Conservation (phyloP, 768 basidiomycete genomes). For the Cyathus striatus region DNA sequence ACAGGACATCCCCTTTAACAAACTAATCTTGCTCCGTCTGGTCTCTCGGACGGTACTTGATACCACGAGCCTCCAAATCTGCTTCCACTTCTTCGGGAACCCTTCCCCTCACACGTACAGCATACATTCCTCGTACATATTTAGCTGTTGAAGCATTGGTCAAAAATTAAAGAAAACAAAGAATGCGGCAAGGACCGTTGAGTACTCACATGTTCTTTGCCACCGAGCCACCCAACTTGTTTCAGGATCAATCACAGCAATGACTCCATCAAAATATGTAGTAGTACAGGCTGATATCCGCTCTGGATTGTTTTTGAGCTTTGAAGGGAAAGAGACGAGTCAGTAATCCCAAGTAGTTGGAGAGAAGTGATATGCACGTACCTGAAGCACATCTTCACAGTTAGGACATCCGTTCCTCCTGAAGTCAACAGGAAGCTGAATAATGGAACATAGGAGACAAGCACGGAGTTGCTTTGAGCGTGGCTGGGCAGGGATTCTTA, state of each 20-base stretch:
- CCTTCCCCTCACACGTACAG: conserved; percentile 81
- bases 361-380: conserved; percentile 23
- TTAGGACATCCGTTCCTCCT: conserved; percentile 88
- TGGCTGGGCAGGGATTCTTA: conserved; percentile 48
- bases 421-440: conserved; percentile 83
- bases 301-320: conserved; percentile 90
- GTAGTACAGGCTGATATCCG: conserved; percentile 85
- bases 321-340: conserved; percentile 1
- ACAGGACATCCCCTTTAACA: not conserved
- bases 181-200: no score
- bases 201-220: conserved; percentile 82
- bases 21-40: conserved; percentile 67
- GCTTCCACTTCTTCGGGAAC: conserved; percentile 83
- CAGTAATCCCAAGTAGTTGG: not conserved
- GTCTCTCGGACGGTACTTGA: conserved; percentile 84
- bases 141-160: conserved; percentile 52
- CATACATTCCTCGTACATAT: conserved; percentile 89
- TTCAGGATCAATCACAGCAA: conserved; percentile 81
- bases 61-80: conserved; percentile 69
- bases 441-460: conserved; percentile 89
- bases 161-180: no score
- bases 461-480: conserved; percentile 79
- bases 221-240: conserved; percentile 94
- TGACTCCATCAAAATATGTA: conserved; percentile 87
- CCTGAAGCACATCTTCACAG: conserved; percentile 93